A percentile compares a stretch with the other conserved stretches of the same genome.
phyloP scores from a whole-genome alignment of 768 basidiomycete species.

The Austroboletus eburneus region DNA sequence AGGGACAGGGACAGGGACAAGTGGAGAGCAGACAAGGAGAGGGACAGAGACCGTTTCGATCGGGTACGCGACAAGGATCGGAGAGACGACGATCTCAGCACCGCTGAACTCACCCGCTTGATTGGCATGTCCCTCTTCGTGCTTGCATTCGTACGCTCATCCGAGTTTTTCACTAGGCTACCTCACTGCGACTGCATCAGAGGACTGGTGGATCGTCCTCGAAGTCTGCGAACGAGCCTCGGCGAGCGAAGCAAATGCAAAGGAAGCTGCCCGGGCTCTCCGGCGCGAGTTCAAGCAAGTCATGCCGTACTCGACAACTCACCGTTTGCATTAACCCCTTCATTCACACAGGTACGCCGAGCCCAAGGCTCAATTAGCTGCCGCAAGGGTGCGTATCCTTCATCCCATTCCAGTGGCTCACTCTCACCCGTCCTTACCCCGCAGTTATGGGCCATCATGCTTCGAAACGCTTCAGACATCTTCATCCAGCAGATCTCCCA shows the following conservation, averaged over 20 bases:
- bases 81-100: constrained; percentile 41
- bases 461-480: constrained; percentile 69
- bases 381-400: constrained; percentile 55
- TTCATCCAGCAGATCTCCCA: constrained; percentile 69
- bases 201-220: constrained; percentile 78
- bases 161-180: constrained; percentile 47
- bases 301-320: constrained; percentile 1
- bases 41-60: constrained; percentile 31
- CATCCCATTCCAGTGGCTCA: background rate
- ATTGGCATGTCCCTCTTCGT: constrained; percentile 46
- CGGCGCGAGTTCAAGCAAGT: constrained; percentile 81
- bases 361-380: constrained; percentile 69
- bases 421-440: constrained; percentile 1
- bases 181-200: constrained; percentile 71
- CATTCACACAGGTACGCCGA: constrained; percentile 57
- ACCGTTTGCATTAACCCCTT: constrained; percentile 3
- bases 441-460: constrained; percentile 88
- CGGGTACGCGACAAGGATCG: constrained; percentile 28
- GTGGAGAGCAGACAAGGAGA: constrained; percentile 34
- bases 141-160: too few species aligned
- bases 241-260: constrained; percentile 64
- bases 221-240: constrained; percentile 86
- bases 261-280: constrained; percentile 79
- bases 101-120: constrained; percentile 61
- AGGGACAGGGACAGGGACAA: constrained; percentile 35